These are phyloP conservation scores for Nemania diffusa DNA, from an alignment of 2,329 filamentous ascomycete genomes.

Conservation along the genomic window DNA sequence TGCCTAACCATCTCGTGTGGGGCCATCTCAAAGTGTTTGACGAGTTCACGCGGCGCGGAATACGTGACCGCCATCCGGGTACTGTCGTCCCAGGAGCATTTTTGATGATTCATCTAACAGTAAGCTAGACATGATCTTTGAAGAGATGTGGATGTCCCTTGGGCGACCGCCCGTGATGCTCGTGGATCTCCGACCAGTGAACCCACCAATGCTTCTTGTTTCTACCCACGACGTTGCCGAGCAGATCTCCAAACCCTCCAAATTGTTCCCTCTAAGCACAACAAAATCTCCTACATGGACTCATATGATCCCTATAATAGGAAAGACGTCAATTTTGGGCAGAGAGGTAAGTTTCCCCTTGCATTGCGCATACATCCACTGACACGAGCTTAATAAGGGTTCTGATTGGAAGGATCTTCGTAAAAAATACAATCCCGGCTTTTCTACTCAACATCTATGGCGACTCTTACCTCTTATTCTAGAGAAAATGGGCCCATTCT, in stretches of 20 bases:
- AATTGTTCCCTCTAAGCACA: conserved; percentile 35
- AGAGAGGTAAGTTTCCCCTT: conserved; percentile 37
- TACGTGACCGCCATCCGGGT: conserved; percentile 36
- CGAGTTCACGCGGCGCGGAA: conserved; percentile 51
- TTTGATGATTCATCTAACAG: conserved; percentile 3
- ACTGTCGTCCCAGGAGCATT: not conserved
- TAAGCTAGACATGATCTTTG: conserved; percentile 35
- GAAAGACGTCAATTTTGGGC: conserved; percentile 32
- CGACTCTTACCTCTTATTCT: conserved; percentile 51
- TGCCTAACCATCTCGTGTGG: conserved; percentile 31
- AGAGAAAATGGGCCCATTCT: conserved; percentile 50
- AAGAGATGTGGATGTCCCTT: conserved; percentile 38
- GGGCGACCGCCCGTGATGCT: conserved; percentile 39
- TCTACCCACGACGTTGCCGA: conserved; percentile 38
- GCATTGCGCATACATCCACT: no score
- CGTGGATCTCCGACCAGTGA: conserved; percentile 38
- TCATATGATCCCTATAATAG: conserved; percentile 38
- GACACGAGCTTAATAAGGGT: not conserved
- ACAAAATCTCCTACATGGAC: conserved; percentile 37
- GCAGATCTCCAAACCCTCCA: conserved; percentile 38
- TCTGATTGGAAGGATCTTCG: conserved; percentile 37
- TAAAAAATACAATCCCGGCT: conserved; percentile 51
- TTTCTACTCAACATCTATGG: conserved; percentile 53
- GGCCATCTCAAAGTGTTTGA: conserved; percentile 39
- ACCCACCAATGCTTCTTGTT: conserved; percentile 36